A percentile compares a stretch with the other conserved stretches of the same genome.
Evolutionary conservation across 257 asterid genomes (phyloP).

Genomic region (Capsicum baccatum): DNA sequence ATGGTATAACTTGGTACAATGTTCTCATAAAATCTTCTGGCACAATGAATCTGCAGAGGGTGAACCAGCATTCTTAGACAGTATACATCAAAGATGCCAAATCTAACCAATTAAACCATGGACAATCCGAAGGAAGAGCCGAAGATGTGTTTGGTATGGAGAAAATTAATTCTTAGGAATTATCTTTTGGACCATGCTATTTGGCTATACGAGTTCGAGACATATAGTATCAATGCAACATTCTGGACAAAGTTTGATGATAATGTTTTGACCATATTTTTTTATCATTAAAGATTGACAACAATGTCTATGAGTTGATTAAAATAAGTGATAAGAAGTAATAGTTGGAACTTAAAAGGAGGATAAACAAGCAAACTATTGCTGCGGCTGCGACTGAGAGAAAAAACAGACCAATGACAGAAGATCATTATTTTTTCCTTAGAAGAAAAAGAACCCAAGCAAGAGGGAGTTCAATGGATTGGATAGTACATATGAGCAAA

Average conservation of each 20-base stretch:
- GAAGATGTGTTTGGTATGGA: neutral
- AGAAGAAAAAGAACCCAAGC: neutral
- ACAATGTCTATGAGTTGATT: neutral
- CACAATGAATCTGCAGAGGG: slow-evolving; percentile 59
- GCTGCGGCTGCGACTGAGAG: slow-evolving; percentile 7
- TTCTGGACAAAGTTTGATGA: neutral
- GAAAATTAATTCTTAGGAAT: neutral
- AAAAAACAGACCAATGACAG: neutral
- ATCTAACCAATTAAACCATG: slow-evolving; percentile 22
- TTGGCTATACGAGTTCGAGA: neutral
- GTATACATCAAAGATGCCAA: neutral
- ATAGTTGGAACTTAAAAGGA: neutral
- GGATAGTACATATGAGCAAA: neutral
- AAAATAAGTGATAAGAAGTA: neutral
- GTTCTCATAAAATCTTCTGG: slow-evolving; percentile 89
- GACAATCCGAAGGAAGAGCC: slow-evolving; percentile 25
- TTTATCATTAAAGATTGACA: neutral
- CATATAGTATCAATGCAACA: neutral
- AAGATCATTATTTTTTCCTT: neutral
- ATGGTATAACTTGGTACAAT: slow-evolving; percentile 87
- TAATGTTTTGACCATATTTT: neutral
- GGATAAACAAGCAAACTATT: neutral
- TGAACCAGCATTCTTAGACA: slow-evolving; percentile 47
- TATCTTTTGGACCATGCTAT: neutral
- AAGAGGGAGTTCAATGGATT: neutral